Evolutionary conservation across 352 stramenopile species (phyloP).

Genomic region (Pythium aquatile): DNA sequence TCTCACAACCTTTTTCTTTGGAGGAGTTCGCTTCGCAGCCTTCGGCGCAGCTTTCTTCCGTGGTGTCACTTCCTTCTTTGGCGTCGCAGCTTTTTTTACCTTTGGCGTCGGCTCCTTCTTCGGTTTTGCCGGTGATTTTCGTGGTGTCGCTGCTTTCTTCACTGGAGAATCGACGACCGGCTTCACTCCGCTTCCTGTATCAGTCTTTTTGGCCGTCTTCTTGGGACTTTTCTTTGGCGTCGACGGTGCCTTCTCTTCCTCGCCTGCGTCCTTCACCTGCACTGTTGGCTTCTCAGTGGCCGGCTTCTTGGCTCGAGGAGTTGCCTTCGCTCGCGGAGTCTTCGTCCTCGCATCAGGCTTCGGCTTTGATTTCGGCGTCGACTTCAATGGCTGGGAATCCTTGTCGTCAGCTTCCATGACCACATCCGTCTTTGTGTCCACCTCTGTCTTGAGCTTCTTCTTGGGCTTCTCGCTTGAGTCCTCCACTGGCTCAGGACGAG

Average conservation of each 20-base stretch:
- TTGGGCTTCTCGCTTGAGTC: slow-evolving; percentile 18
- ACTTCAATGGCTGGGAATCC: background rate
- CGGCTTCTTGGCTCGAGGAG: slow-evolving; percentile 5
- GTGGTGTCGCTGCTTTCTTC: background rate
- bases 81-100: background rate
- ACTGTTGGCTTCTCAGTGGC: background rate
- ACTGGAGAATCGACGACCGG: background rate
- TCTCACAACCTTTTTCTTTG: slow-evolving; percentile 15
- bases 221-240: slow-evolving; percentile 15
- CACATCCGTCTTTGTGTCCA: background rate
- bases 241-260: background rate
- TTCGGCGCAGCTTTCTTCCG: slow-evolving; percentile 9
- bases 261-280: background rate
- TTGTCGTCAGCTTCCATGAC: background rate
- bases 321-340: background rate
- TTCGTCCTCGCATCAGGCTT: slow-evolving; percentile 7
- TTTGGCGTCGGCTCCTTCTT: slow-evolving; percentile 5
- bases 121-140: slow-evolving; percentile 15
- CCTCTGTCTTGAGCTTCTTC: slow-evolving; percentile 14
- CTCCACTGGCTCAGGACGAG: background rate
- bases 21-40: background rate
- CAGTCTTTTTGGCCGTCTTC: slow-evolving; percentile 9
- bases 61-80: slow-evolving; percentile 15
- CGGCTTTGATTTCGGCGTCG: slow-evolving; percentile 7
- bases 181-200: background rate